These are phyloP conservation scores for Ganoderma multipileum DNA, from an alignment of 1,284 basidiomycete genomes.

Conservation along the genomic window DNA sequence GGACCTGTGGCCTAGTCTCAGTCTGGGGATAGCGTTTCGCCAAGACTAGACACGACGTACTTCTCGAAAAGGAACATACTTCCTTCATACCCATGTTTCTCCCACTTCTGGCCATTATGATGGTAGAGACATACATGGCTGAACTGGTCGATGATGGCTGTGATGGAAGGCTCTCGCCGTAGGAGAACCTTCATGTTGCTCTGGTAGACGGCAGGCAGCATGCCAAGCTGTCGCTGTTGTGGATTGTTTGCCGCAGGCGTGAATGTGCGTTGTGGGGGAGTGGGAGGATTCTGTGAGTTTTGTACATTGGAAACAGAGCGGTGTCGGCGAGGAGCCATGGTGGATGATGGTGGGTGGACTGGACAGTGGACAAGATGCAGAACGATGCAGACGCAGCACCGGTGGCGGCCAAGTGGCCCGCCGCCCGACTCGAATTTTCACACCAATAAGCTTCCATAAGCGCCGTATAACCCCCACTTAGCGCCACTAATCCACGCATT, in stretches of 20 bases:
- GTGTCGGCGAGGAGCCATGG: slow-evolving; percentile 39
- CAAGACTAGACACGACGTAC: slow-evolving; percentile 47
- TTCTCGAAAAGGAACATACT: slow-evolving; percentile 90
- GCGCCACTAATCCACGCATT: background rate
- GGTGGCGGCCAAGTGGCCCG: background rate
- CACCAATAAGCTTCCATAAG: background rate
- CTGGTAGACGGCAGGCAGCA: slow-evolving; percentile 51
- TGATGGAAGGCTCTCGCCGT: slow-evolving; percentile 81
- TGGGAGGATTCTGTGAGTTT: slow-evolving; percentile 24
- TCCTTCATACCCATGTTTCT: slow-evolving; percentile 87
- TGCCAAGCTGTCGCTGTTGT: slow-evolving; percentile 35
- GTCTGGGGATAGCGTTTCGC: slow-evolving; percentile 12
- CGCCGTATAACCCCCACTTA: slow-evolving; percentile 1
- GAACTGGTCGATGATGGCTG: slow-evolving; percentile 84
- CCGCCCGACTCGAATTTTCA: background rate
- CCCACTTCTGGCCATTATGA: slow-evolving; percentile 75
- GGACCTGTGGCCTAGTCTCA: slow-evolving; percentile 46
- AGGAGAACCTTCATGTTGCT: slow-evolving; percentile 87
- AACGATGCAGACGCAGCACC: background rate
- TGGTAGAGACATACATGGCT: slow-evolving; percentile 85
- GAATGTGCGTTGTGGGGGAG: slow-evolving; percentile 31
- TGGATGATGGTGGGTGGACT: slow-evolving; percentile 23
- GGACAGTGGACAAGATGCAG: slow-evolving; percentile 11
- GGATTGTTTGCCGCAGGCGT: slow-evolving; percentile 32
- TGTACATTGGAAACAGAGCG: slow-evolving; percentile 36